Conservation (phyloP, 345 rosid genomes). For the Brassica carinata region DNA sequence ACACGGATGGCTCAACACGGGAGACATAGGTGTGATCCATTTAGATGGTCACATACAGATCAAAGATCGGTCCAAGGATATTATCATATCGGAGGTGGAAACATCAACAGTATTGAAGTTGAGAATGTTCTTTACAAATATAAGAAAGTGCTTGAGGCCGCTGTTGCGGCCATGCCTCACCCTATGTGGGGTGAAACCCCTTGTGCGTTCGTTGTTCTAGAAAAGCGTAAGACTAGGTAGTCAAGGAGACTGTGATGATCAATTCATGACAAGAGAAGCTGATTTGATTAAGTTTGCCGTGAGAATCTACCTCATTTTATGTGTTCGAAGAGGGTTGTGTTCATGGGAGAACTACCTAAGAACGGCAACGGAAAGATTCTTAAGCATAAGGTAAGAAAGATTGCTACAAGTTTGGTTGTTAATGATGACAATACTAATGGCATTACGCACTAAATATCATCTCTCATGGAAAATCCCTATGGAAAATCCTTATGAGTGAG, state of each 20-base stretch:
- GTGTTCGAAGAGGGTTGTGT: conserved; percentile 3
- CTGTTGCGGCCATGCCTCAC: conserved; percentile 1
- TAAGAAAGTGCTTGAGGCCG: not conserved
- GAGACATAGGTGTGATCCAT: conserved; percentile 2
- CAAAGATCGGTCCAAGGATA: conserved; percentile 4
- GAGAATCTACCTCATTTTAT: not conserved
- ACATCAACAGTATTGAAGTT: not conserved
- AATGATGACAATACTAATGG: not conserved
- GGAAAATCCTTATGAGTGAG: not conserved
- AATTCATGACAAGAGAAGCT: not conserved
- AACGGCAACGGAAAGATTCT: not conserved
- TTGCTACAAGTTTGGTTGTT: not conserved
- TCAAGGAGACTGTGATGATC: not conserved
- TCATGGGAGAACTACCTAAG: not conserved
- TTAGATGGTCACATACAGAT: conserved; percentile 45
- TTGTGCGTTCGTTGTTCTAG: not conserved
- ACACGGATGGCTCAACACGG: not conserved
- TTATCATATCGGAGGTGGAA: not conserved
- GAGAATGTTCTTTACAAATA: conserved; percentile 8
- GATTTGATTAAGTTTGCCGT: not conserved
- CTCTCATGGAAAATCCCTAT: not conserved
- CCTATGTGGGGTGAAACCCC: conserved; percentile 2
- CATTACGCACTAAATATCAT: not conserved
- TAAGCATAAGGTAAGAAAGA: not conserved
- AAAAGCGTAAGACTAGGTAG: not conserved